Evolutionary conservation across 75 land plant genomes (phyloP).

Genomic region (Picea glauca): DNA sequence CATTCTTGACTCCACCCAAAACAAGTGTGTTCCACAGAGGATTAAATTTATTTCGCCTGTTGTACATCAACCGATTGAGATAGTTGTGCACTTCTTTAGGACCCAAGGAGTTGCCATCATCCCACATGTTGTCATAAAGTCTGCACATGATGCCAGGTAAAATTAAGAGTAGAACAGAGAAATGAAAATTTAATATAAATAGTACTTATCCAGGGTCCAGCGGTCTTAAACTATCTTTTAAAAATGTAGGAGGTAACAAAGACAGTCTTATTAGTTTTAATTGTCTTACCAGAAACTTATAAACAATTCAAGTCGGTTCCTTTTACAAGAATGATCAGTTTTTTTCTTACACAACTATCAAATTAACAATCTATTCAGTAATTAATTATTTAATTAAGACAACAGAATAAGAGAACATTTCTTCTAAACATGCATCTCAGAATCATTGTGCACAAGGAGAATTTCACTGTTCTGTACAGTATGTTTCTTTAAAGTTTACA

Average conservation of each 20-base stretch:
- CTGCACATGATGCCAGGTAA: constrained; percentile 20
- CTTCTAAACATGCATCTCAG: background rate
- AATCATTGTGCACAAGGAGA: background rate
- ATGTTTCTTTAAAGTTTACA: background rate
- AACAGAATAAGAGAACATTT: background rate
- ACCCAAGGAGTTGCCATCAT: constrained; percentile 90
- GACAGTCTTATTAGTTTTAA: background rate
- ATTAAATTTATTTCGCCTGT: constrained; percentile 87
- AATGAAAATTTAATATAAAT: background rate
- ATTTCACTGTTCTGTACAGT: background rate
- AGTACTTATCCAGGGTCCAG: background rate
- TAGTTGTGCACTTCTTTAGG: constrained; percentile 87
- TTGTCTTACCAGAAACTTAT: background rate
- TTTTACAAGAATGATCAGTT: background rate
- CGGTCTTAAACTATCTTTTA: background rate
- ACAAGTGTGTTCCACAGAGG: constrained; percentile 89
- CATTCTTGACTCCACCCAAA: constrained; percentile 84
- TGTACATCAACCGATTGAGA: constrained; percentile 79
- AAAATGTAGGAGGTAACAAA: background rate
- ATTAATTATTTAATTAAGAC: too few species aligned
- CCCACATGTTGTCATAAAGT: constrained; percentile 91
- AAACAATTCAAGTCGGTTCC: background rate
- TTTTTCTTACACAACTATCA: background rate
- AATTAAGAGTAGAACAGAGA: background rate
- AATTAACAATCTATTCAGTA: background rate